Evolutionary conservation across 345 rosid species (phyloP).

Genomic region (Lenwebbia sp.): DNA sequence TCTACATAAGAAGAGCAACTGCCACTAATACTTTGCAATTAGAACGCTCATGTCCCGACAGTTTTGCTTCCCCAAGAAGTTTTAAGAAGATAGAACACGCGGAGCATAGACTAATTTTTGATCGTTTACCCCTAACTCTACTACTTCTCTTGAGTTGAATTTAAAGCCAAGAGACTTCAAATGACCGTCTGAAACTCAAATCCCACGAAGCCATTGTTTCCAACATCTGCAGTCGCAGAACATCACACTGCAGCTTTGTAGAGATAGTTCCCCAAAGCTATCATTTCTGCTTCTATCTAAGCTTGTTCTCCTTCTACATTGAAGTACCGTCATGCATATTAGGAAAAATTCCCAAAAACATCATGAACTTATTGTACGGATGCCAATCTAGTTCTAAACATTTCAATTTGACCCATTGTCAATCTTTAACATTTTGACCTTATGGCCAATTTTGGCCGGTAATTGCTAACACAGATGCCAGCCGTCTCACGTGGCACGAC

Average conservation of each 20-base stretch:
- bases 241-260: neutral
- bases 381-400: neutral
- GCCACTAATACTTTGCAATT: neutral
- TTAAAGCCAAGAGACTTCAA: neutral
- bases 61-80: too few species aligned
- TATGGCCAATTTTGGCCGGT: rapidly evolving
- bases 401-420: neutral
- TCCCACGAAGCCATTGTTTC: neutral
- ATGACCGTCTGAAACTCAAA: neutral
- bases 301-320: neutral
- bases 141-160: neutral
- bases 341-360: neutral
- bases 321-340: neutral
- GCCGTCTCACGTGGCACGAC: rapidly evolving
- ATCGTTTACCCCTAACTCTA: neutral
- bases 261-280: neutral
- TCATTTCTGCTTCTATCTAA: neutral
- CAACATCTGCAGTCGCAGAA: neutral
- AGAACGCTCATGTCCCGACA: neutral
- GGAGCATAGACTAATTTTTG: neutral
- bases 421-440: neutral
- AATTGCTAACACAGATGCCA: neutral
- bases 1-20: neutral
- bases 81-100: neutral
- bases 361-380: rapidly evolving